Evolutionary conservation across 2,329 filamentous ascomycete genomes (phyloP).

Genomic region (Penicillium sp.): DNA sequence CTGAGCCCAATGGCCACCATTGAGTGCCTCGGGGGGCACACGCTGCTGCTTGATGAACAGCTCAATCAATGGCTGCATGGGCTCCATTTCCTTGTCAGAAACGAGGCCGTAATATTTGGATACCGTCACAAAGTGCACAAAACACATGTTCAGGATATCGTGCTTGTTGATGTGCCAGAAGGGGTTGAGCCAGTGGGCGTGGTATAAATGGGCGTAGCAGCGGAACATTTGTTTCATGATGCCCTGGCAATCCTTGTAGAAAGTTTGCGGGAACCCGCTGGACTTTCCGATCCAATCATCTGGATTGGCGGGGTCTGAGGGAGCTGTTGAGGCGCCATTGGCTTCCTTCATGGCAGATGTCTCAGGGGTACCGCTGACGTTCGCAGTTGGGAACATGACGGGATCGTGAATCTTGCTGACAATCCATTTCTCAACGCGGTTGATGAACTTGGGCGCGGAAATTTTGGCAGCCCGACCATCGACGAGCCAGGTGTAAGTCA

Average conservation of each 20-base stretch:
- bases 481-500: slow-evolving; percentile 97
- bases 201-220: slow-evolving; percentile 96
- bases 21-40: slow-evolving; percentile 68
- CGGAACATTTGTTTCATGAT: slow-evolving; percentile 99
- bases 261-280: slow-evolving; percentile 88
- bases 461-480: slow-evolving; percentile 86
- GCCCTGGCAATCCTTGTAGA: slow-evolving; percentile 85
- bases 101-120: slow-evolving; percentile 81
- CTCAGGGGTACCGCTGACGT: slow-evolving; percentile 61
- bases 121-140: slow-evolving; percentile 80
- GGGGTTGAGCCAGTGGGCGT: slow-evolving; percentile 85
- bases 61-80: slow-evolving; percentile 92
- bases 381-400: slow-evolving; percentile 86
- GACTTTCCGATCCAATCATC: slow-evolving; percentile 86
- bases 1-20: slow-evolving; percentile 46
- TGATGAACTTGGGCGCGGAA: slow-evolving; percentile 90
- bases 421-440: slow-evolving; percentile 95
- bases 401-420: slow-evolving; percentile 91
- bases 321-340: slow-evolving; percentile 26
- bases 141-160: slow-evolving; percentile 81
- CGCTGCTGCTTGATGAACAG: slow-evolving; percentile 88
- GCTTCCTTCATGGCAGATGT: slow-evolving; percentile 58
- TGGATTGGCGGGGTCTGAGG: slow-evolving; percentile 46
- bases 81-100: slow-evolving; percentile 86
- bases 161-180: slow-evolving; percentile 76